A percentile compares a stretch with the other conserved stretches of the same genome.
phyloP scores from a whole-genome alignment of 2,329 filamentous ascomycete genomes.

The Cadophora gregata region DNA sequence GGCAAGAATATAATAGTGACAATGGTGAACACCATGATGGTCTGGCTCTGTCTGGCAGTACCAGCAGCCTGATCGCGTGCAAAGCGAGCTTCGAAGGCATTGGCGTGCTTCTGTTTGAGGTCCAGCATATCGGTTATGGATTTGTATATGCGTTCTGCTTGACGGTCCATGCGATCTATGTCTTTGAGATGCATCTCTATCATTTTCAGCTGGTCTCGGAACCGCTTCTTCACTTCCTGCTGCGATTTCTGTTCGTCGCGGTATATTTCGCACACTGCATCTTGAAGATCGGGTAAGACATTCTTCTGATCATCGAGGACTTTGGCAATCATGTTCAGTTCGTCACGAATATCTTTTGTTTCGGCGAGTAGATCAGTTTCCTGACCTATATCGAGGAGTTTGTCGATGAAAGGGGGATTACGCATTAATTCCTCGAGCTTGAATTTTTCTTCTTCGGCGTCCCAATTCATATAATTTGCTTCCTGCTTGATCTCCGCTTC shows the following conservation, averaged over 20 bases:
- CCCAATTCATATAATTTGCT: conserved; percentile 24
- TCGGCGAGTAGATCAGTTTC: conserved; percentile 52
- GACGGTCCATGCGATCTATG: conserved; percentile 73
- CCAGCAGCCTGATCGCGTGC: conserved; percentile 39
- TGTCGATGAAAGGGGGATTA: conserved; percentile 39
- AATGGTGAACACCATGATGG: conserved; percentile 44
- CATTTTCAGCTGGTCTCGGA: conserved; percentile 33
- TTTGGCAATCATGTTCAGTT: conserved; percentile 54
- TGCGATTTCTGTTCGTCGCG: conserved; percentile 32
- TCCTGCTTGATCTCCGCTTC: conserved; percentile 16
- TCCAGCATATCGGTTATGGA: conserved; percentile 70
- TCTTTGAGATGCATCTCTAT: conserved; percentile 37
- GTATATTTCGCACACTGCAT: conserved; percentile 37
- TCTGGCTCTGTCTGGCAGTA: conserved; percentile 41
- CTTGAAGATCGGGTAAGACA: conserved; percentile 37
- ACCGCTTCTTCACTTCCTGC: conserved; percentile 36
- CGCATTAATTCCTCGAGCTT: conserved; percentile 33
- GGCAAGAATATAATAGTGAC: conserved; percentile 45
- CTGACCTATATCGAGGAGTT: conserved; percentile 49
- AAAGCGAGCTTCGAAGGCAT: conserved; percentile 41
- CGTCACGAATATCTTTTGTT: conserved; percentile 54
- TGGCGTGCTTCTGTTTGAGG: conserved; percentile 42
- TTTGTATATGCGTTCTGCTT: conserved; percentile 77
- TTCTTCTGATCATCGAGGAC: conserved; percentile 46
- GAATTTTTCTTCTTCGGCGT: conserved; percentile 43